These are phyloP conservation scores for Ophiostoma montium DNA, from an alignment of 2,329 filamentous ascomycete genomes.

Conservation along the genomic window DNA sequence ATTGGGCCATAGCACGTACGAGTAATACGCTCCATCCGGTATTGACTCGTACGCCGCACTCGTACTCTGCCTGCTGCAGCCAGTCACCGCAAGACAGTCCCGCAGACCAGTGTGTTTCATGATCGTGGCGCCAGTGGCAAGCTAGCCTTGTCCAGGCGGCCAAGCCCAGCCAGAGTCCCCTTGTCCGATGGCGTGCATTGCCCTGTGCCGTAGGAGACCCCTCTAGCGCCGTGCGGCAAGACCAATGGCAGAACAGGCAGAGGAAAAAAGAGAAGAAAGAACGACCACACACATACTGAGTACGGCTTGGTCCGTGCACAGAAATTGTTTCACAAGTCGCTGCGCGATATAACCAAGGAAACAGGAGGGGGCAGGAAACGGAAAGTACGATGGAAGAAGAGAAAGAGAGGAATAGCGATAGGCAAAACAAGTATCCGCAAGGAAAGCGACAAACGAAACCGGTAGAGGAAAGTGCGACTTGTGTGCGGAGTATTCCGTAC, in stretches of 20 bases:
- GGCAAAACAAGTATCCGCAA: neutral
- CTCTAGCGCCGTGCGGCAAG: no score
- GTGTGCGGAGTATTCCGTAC: neutral
- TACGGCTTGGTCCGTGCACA: neutral
- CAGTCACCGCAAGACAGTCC: no score
- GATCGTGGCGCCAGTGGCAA: constrained; percentile 7
- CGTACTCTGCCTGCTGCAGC: no score
- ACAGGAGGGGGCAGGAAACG: neutral
- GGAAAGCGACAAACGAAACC: no score
- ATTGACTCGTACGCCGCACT: no score
- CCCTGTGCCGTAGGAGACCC: neutral
- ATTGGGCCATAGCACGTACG: no score
- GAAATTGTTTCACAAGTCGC: neutral
- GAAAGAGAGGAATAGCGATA: neutral
- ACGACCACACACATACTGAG: neutral
- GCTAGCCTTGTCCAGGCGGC: neutral
- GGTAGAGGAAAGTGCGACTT: no score
- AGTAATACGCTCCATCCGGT: no score
- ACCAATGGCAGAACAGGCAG: neutral
- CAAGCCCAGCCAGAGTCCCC: neutral
- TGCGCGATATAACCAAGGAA: neutral
- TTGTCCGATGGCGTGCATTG: neutral
- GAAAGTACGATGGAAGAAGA: neutral
- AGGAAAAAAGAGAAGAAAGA: neutral
- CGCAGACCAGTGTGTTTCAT: constrained; percentile 8